Evolutionary conservation across 1,139 yeast genomes (phyloP), one percentile per base, ranked within the genome.

Genomic region (Blastobotrys indianensis): DNA sequence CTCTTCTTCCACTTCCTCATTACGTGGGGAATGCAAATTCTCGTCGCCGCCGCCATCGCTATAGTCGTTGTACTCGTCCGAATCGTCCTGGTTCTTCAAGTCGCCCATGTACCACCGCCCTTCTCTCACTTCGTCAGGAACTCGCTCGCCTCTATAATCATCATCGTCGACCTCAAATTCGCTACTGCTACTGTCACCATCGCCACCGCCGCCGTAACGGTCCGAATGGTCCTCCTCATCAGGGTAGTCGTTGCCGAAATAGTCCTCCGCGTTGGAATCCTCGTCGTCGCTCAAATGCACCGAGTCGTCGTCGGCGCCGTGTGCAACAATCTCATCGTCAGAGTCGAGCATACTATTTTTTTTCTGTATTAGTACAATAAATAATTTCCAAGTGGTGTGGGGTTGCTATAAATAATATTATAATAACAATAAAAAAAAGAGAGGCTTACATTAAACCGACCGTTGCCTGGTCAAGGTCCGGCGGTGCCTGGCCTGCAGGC

Each of bases 191-290:
- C n/a, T 20, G 12, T 49, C 54, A n/a, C 47, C 57, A 32, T 51
- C 56, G 35, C 45, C 51, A 28, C 28, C 13, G 44, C 49, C 30
- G 12, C 33, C 33, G 40, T 37, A 8, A 9, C 16, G 16, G 8
- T 30, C 37, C 34, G 31, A 32, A 10, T 15, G 12, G 13, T 17
- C 37, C 3, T 86, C 96, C 59, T 87, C 95, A 46, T 87, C 95
- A 0, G 98, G 98, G 59, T 92, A 92, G 60, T 92, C 97, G 64
- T 92, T 92, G 58, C 81, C 80, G 62, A 92, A 92, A 58, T 81
- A 90, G 51, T 85, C 88, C 65, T 92, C 97, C 11, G 95, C 64
- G 57, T 84, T 84, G 1, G 90, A 82, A 59, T 84, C 94, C 53
- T 83, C 90, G 54, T 84, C 90, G 52, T 76, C 84, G 2, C 77